Evolutionary conservation across 163 green algal species (phyloP).

Genomic region (Scenedesmus sp.): DNA sequence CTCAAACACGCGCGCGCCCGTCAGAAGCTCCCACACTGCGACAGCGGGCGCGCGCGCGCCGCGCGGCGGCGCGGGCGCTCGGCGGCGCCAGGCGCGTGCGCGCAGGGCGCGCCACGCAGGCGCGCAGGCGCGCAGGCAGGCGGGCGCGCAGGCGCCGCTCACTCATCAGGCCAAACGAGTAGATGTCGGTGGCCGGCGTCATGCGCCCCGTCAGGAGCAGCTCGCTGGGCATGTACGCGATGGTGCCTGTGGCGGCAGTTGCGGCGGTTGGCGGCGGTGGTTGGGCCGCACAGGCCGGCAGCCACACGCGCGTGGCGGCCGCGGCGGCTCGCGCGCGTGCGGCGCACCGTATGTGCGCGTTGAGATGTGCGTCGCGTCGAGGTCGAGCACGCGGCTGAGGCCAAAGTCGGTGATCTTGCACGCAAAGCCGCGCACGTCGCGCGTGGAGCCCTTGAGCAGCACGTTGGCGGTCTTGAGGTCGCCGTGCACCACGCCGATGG

Average conservation of each 20-base stretch:
- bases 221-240: constrained; percentile 43
- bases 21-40: constrained; percentile 41
- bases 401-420: constrained; percentile 53
- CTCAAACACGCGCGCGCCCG: constrained; percentile 2
- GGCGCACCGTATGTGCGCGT: constrained; percentile 33
- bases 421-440: constrained; percentile 38
- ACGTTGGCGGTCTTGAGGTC: constrained; percentile 67
- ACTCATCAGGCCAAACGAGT: constrained; percentile 47
- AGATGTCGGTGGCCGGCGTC: constrained; percentile 36
- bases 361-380: constrained; percentile 42
- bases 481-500: constrained; percentile 72
- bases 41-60: background rate
- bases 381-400: constrained; percentile 42
- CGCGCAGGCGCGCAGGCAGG: background rate
- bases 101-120: background rate
- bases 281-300: background rate
- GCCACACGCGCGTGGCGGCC: background rate
- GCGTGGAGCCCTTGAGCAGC: constrained; percentile 53
- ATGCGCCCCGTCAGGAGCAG: constrained; percentile 32
- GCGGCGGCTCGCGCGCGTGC: no score
- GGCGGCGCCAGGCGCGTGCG: background rate
- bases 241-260: constrained; percentile 14
- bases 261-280: background rate
- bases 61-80: background rate
- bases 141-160: background rate